phyloP scores from a whole-genome alignment of 2,329 filamentous ascomycete species.

The Aspergillus puulaauensis region DNA sequence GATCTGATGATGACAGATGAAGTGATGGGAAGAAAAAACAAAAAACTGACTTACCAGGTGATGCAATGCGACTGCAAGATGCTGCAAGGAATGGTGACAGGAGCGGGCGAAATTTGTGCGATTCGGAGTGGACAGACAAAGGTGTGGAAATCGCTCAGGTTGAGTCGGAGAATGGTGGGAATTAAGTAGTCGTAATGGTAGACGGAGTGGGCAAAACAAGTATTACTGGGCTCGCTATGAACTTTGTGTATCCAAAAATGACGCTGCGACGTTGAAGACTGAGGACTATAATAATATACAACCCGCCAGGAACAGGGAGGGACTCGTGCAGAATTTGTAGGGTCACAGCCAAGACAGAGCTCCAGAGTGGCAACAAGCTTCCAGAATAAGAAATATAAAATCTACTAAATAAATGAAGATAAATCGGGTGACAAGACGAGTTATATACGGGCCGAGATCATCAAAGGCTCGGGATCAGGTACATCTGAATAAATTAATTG shows the following conservation, averaged over 20 bases:
- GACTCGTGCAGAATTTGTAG: slow-evolving; percentile 10
- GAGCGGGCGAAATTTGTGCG: neutral
- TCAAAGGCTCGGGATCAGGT: neutral
- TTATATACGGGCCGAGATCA: slow-evolving; percentile 1
- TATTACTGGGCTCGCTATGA: neutral
- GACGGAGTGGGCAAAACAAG: neutral
- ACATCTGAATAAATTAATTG: neutral
- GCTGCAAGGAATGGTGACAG: neutral
- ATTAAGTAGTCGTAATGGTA: neutral
- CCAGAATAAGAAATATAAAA: neutral
- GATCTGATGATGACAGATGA: neutral
- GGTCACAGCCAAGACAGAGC: slow-evolving; percentile 3
- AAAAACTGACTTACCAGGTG: neutral
- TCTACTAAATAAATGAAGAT: neutral
- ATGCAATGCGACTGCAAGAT: neutral
- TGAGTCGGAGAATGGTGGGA: neutral
- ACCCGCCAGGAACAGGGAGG: slow-evolving; percentile 8
- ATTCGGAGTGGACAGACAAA: neutral
- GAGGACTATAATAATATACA: neutral
- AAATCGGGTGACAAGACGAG: neutral
- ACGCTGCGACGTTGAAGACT: neutral
- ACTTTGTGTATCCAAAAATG: neutral
- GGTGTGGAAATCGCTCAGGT: neutral
- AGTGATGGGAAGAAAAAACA: neutral
- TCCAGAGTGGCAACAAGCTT: slow-evolving; percentile 2